A percentile compares a stretch with the other conserved stretches of the same genome.
phyloP scores from a whole-genome alignment of 2,329 filamentous ascomycete species.

The Penicillium sp. region DNA sequence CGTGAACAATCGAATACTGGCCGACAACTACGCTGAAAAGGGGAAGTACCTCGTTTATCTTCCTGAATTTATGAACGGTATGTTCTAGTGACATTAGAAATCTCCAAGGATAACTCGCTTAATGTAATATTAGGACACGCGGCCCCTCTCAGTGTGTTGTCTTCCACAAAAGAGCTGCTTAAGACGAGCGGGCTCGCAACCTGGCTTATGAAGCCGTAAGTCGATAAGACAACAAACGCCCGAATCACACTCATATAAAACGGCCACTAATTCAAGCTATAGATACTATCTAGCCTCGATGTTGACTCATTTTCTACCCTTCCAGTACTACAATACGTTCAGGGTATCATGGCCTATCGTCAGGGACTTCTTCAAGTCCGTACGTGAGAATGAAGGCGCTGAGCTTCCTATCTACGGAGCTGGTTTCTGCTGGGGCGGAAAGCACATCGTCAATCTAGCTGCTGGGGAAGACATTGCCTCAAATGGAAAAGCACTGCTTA shows the following conservation, averaged over 20 bases:
- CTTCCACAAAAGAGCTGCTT: not conserved
- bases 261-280: not conserved
- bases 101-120: not conserved
- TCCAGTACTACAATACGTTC: slow-evolving; percentile 1
- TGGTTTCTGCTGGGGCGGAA: slow-evolving; percentile 65
- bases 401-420: slow-evolving; percentile 51
- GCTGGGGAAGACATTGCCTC: slow-evolving; percentile 42
- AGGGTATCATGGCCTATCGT: slow-evolving; percentile 36
- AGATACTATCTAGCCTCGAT: not conserved
- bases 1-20: slow-evolving; percentile 53
- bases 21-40: slow-evolving; percentile 55
- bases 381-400: slow-evolving; percentile 34
- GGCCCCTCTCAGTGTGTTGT: not conserved
- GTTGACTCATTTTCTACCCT: not conserved
- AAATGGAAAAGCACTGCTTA: slow-evolving; percentile 14
- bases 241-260: too few species aligned
- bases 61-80: slow-evolving; percentile 58
- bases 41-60: slow-evolving; percentile 52
- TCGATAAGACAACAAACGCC: not conserved
- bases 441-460: slow-evolving; percentile 52
- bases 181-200: not conserved
- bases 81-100: slow-evolving; percentile 1
- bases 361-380: slow-evolving; percentile 36
- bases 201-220: slow-evolving; percentile 3
- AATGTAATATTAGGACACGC: not conserved